Base-by-base conservation (phyloP, 2,329 filamentous ascomycete genomes). In the Ambrosiella cleistominuta region DNA sequence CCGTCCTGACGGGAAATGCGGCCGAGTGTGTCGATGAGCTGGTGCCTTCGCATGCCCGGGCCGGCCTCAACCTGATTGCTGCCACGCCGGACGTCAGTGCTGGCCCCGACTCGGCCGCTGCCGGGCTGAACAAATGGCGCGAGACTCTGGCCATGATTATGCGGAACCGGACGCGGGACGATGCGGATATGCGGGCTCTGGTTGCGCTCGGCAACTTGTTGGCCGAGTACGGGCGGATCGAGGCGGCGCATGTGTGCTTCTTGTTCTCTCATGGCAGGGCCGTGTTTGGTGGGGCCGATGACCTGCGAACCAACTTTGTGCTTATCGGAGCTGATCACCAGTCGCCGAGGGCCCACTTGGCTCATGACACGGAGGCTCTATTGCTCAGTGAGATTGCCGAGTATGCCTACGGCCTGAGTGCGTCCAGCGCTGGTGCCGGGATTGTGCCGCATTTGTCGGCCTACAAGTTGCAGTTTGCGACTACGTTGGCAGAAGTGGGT, bases 1-100 rank as follows among this genome's bases (percentile, higher is more conserved):
- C 95, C 66, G 83, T 97, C 0, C 83, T 98, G 61, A 93, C 90
- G 27, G 91, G 93, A 0, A 98, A 96, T 66, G 81, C 85, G 60
- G 90, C 96, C 63, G 93, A 98, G 64, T 94, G 89, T 63, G 83
- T 97, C 13, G 93, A 98, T 68, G 90, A 97, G 69, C 82, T 98
- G 58, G 93, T 98, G 1, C 90, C 93, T 4, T 84, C 85, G 2
- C 95, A 94, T 63, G 93, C 93, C 15, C 81, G 94, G 47, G 90
- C 91, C 61, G 93, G 93, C 1, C 81, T 96, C 63, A 88, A 95
- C 68, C 85, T 98, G 72, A 78, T 98, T 63, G 90, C 85, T 62
- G 88, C 83, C n/a, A 76, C 80, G 2, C 75, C 81, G 59, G 74
- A 79, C 6, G 71, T 75, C 7, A 35, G 13, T 13, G 79, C 77